Evolutionary conservation across 352 stramenopile species (phyloP), one percentile per base, ranked within the genome.

Genomic region (Vaucheria bursata): DNA sequence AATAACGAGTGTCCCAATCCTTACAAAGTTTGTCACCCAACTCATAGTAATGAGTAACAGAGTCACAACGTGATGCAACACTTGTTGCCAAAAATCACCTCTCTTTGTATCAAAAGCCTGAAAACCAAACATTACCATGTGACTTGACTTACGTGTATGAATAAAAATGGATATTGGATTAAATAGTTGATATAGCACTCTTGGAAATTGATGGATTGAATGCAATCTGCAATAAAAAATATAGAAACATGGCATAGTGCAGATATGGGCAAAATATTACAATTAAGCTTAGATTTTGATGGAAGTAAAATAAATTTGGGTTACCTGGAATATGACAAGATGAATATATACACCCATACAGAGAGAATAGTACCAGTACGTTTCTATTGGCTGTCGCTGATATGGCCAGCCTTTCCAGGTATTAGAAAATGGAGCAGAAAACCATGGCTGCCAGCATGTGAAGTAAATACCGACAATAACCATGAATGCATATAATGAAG

Each of bases 1-100:
- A 31, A 87, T 81, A 12, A 87, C 75, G 2, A 86, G 74, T 18
- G 73, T 29, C 6, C 84, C 84, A 25, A 87, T 85, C 5, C 76
- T 52, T 18, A 74, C 77, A 69, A 85, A 75, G 36, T 86, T 81
- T 31, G 34, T 66, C 7, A 86, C 71, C 74, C 78, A 87, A n/a
- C 80, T 87, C 53, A 85, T 68, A 0, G 81, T 64, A 35, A 87
- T 85, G 4, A 87, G 77, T 45, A 77, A 38, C 36, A 87, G 71
- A 31, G 84, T 87, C 18, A 82, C 81, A 70, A 87, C 7, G 83
- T 87, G 84, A 66, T 87, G 84, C 37, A 82, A 50, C n/a, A 87
- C 53, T 76, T 87, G 86, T 73, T 87, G 79, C 59, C 49, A 45
- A 40, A 84, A 85, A 68, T 87, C 84, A 39, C 77, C 84, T 34